Percentiles rank a stretch among this genome's conserved stretches.
phyloP scores from a whole-genome alignment of 768 basidiomycete species.

The Galerina sulciceps region DNA sequence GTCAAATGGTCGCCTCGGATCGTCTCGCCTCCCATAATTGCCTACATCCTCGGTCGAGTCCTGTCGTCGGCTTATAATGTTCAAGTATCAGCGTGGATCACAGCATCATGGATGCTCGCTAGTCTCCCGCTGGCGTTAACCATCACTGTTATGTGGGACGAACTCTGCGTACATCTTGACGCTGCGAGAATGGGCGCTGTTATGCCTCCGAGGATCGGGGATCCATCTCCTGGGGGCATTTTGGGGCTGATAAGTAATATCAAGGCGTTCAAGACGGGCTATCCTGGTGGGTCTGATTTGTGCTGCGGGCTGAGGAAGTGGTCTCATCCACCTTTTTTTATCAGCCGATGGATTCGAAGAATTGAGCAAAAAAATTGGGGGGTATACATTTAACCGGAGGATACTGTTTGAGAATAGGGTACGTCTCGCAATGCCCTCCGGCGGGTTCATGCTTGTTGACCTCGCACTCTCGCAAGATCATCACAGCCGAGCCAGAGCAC shows the following conservation, averaged over 20 bases:
- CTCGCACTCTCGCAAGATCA: constrained; percentile 3
- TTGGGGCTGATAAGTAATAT: constrained; percentile 11
- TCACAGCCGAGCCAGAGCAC: constrained; percentile 21
- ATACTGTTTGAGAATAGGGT: constrained; percentile 31
- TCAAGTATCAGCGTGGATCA: constrained; percentile 11
- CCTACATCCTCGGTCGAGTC: constrained; percentile 15
- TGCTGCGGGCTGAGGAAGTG: constrained; percentile 26
- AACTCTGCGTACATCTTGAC: constrained; percentile 17
- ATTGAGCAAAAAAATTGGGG: constrained; percentile 1
- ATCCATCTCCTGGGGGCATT: constrained; percentile 23
- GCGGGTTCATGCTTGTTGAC: neutral
- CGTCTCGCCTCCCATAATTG: constrained; percentile 22
- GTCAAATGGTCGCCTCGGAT: constrained; percentile 21
- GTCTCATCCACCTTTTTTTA: constrained; percentile 8
- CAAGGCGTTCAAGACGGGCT: constrained; percentile 29
- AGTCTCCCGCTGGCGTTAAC: constrained; percentile 24
- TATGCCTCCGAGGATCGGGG: constrained; percentile 18
- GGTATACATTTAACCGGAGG: constrained; percentile 21
- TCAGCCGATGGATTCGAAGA: constrained; percentile 18
- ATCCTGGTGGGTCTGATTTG: constrained; percentile 35
- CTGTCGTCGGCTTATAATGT: neutral
- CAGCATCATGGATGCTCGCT: constrained; percentile 12
- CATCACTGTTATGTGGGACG: constrained; percentile 13
- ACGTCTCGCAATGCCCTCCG: constrained; percentile 26
- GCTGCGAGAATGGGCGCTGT: constrained; percentile 23